These are phyloP conservation scores for Angomonas ambiguus DNA, from an alignment of 208 protist genomes.

Conservation along the genomic window DNA sequence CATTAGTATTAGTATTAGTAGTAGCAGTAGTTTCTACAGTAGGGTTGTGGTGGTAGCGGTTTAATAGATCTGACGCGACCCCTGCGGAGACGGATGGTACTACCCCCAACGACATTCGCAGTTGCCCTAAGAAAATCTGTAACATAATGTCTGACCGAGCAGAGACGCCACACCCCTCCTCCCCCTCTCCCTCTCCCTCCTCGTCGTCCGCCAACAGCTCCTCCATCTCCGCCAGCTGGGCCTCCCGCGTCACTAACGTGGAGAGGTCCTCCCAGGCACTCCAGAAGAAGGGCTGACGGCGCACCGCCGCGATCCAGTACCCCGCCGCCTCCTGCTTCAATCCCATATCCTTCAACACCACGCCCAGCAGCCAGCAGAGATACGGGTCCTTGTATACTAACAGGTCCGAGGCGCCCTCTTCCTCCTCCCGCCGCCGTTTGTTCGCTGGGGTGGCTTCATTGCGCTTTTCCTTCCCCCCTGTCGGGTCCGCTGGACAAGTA, in stretches of 20 bases:
- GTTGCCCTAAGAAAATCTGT: conserved; percentile 62
- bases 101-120: conserved; percentile 53
- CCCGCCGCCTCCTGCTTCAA: conserved; percentile 73
- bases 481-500: not conserved
- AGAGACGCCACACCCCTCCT: no score
- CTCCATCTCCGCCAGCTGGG: conserved; percentile 64
- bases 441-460: not conserved
- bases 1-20: conserved; percentile 4
- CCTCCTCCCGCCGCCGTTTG: not conserved
- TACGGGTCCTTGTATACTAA: conserved; percentile 57
- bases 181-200: not conserved
- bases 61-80: not conserved
- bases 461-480: not conserved
- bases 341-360: conserved; percentile 71
- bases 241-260: conserved; percentile 55
- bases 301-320: conserved; percentile 52
- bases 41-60: not conserved
- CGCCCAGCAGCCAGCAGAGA: conserved; percentile 75
- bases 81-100: conserved; percentile 29
- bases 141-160: conserved; percentile 61
- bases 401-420: not conserved
- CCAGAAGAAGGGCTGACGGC: conserved; percentile 67
- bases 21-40: not conserved
- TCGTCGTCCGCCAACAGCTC: conserved; percentile 47
- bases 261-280: conserved; percentile 80